These are phyloP conservation scores for Kurtzmaniella cleridarum DNA, from an alignment of 805 yeast species.

Conservation along the genomic window DNA sequence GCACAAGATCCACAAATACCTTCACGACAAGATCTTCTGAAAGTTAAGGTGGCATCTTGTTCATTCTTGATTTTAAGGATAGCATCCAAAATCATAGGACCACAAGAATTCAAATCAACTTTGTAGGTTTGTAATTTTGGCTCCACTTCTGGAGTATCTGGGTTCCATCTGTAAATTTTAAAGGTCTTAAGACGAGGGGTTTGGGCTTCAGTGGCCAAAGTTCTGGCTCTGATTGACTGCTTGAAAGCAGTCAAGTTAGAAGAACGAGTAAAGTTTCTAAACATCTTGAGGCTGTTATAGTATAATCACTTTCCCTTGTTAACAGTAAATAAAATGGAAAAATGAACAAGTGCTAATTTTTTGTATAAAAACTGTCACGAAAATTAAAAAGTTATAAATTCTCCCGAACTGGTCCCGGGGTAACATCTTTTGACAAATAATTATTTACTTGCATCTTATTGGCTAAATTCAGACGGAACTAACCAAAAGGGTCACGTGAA, in stretches of 20 bases:
- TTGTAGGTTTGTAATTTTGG: slow-evolving; percentile 81
- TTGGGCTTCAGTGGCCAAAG: slow-evolving; percentile 48
- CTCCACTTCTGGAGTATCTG: slow-evolving; percentile 90
- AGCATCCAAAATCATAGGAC: slow-evolving; percentile 98
- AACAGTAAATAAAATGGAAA: neutral
- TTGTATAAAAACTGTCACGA: slow-evolving; percentile 1
- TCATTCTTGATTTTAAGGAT: slow-evolving; percentile 91
- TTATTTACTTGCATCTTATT: slow-evolving; percentile 1
- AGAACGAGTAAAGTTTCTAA: slow-evolving; percentile 3
- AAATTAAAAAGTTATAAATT: too few relatives aligned
- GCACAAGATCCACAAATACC: slow-evolving; percentile 99
- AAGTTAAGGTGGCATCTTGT: slow-evolving; percentile 91
- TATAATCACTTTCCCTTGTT: neutral
- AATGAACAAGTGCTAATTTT: neutral
- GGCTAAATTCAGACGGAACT: neutral
- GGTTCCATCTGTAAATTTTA: slow-evolving; percentile 96
- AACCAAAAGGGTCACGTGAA: too few relatives aligned
- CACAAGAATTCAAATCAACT: slow-evolving; percentile 84
- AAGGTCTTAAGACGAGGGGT: slow-evolving; percentile 65
- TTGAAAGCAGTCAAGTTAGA: neutral
- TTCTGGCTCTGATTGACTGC: slow-evolving; percentile 12
- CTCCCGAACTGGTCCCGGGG: slow-evolving; percentile 5
- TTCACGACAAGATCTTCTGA: slow-evolving; percentile 98
- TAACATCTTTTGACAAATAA: slow-evolving; percentile 5
- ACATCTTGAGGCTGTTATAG: neutral